These are phyloP conservation scores for Alectoria sarmentosa DNA, from an alignment of 495 filamentous ascomycete genomes.

Conservation along the genomic window DNA sequence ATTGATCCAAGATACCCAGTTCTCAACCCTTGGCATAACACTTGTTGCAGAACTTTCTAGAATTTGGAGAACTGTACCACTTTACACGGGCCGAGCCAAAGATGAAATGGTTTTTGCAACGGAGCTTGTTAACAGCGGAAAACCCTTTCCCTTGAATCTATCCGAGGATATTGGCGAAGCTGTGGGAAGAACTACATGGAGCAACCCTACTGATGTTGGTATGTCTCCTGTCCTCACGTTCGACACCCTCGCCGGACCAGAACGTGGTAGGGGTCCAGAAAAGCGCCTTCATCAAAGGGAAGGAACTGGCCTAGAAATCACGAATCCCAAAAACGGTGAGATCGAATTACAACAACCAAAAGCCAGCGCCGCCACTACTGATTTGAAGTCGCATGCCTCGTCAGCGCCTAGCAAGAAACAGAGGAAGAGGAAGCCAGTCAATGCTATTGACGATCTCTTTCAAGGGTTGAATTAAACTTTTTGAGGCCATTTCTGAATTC, in stretches of 20 bases:
- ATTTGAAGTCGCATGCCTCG: neutral
- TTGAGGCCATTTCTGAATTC: neutral
- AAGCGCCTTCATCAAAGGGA: neutral
- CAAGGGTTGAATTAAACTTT: slow-evolving; percentile 13
- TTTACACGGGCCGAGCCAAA: slow-evolving; percentile 14
- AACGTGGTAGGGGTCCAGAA: neutral
- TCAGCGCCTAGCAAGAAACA: neutral
- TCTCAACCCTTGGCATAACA: slow-evolving; percentile 70
- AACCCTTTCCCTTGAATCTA: neutral
- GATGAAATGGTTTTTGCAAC: neutral
- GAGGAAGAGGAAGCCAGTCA: slow-evolving; percentile 17
- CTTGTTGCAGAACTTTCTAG: slow-evolving; percentile 60
- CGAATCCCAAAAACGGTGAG: neutral
- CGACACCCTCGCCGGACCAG: neutral
- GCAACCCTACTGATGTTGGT: neutral
- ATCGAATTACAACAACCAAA: neutral
- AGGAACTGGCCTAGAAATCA: neutral
- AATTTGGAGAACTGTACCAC: slow-evolving; percentile 40
- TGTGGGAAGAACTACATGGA: slow-evolving; percentile 14
- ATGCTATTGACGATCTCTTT: slow-evolving; percentile 17
- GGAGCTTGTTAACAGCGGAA: neutral
- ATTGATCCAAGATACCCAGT: slow-evolving; percentile 63
- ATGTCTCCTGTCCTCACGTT: too few relatives aligned
- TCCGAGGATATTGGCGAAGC: slow-evolving; percentile 29
- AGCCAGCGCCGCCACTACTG: neutral